phyloP scores from a whole-genome alignment of 1,139 yeast species.

The Yamadazyma pseudoaaseri region DNA sequence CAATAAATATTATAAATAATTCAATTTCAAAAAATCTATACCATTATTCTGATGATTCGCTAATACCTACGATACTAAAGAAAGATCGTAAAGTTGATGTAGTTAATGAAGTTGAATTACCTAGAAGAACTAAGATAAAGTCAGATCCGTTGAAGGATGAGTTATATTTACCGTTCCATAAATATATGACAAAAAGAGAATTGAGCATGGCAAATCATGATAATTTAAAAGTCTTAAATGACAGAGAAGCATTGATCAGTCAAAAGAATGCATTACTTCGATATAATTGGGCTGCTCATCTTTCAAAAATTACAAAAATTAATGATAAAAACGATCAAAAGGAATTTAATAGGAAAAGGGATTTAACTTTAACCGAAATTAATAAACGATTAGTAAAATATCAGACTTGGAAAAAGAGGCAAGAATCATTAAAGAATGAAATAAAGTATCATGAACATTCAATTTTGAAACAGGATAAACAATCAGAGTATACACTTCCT shows the following conservation, averaged over 20 bases:
- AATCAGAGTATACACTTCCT: slow-evolving; percentile 22
- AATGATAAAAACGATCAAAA: slow-evolving; percentile 41
- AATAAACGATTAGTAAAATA: slow-evolving; percentile 45
- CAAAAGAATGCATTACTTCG: slow-evolving; percentile 48
- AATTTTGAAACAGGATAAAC: slow-evolving; percentile 10
- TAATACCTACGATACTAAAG: background rate
- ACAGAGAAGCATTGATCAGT: slow-evolving; percentile 47
- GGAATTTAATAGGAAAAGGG: slow-evolving; percentile 52
- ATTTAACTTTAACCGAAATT: slow-evolving; percentile 53
- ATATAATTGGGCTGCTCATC: slow-evolving; percentile 53
- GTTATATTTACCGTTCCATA: slow-evolving; percentile 50
- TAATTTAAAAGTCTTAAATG: slow-evolving; percentile 46
- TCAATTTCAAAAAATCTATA: background rate
- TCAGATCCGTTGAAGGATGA: slow-evolving; percentile 48
- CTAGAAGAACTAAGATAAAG: slow-evolving; percentile 20
- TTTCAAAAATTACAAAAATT: slow-evolving; percentile 55
- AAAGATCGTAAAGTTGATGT: background rate
- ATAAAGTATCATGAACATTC: slow-evolving; percentile 20
- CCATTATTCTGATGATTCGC: background rate
- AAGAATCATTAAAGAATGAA: slow-evolving; percentile 25
- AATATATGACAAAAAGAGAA: slow-evolving; percentile 66
- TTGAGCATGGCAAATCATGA: slow-evolving; percentile 61
- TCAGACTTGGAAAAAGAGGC: slow-evolving; percentile 41
- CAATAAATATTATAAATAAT: slow-evolving; percentile 15
- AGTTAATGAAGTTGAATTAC: slow-evolving; percentile 11